Conservation (phyloP, 805 yeast genomes). For the Deakozyma indianensis region DNA sequence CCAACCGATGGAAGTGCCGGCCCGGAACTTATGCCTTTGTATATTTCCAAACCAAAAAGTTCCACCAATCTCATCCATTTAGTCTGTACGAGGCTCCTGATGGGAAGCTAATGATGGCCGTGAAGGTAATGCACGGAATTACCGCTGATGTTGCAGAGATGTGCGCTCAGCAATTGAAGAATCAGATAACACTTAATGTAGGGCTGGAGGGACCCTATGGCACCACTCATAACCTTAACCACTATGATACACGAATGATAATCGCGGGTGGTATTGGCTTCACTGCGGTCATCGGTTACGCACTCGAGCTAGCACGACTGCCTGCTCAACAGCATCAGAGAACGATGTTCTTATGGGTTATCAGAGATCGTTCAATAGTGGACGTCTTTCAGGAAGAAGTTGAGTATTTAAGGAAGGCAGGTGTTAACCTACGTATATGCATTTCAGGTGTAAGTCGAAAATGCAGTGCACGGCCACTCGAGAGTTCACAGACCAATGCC, state of each 20-base stretch:
- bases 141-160: constrained; percentile 30
- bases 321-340: constrained; percentile 13
- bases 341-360: constrained; percentile 47
- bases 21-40: constrained; percentile 48
- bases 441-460: constrained; percentile 7
- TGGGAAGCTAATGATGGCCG: constrained; percentile 10
- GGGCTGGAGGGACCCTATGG: constrained; percentile 57
- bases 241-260: constrained; percentile 25
- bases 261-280: constrained; percentile 52
- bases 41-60: constrained; percentile 28
- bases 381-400: constrained; percentile 36
- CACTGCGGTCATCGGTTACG: constrained; percentile 37
- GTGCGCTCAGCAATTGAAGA: constrained; percentile 19
- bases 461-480: neutral
- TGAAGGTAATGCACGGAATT: constrained; percentile 34
- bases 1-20: constrained; percentile 29
- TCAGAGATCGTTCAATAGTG: constrained; percentile 38
- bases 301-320: constrained; percentile 17
- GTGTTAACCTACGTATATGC: constrained; percentile 7
- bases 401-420: constrained; percentile 13
- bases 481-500: constrained; percentile 13
- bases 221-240: constrained; percentile 23
- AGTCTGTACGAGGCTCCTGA: constrained; percentile 20
- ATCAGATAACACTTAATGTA: constrained; percentile 17
- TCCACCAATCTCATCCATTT: constrained; percentile 66